Percentiles rank a stretch among this genome's conserved stretches.
phyloP scores from a whole-genome alignment of 75 land plant species.

The Selaginella tamariscina region DNA sequence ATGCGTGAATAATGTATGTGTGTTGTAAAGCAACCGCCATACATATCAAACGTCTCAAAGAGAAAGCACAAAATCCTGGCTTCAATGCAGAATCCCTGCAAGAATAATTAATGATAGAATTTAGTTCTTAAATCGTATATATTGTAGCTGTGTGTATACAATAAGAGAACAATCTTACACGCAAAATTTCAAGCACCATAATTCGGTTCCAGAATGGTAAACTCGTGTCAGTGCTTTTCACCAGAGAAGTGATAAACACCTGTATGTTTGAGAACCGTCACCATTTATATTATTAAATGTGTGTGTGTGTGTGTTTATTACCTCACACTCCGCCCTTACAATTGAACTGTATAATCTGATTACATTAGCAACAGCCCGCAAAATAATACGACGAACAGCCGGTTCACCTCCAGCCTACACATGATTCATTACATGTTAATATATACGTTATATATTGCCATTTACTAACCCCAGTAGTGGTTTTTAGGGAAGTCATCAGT shows the following conservation, averaged over 20 bases:
- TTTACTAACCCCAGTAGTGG: constrained; percentile 72
- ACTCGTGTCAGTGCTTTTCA: constrained; percentile 66
- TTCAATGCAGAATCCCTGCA: constrained; percentile 96
- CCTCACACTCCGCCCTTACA: constrained; percentile 94
- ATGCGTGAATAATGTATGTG: too few species aligned
- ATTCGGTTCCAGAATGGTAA: constrained; percentile 94
- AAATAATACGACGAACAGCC: constrained; percentile 71
- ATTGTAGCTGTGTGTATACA: too few species aligned
- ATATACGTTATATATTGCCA: too few species aligned
- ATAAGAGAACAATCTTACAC: constrained; percentile 36
- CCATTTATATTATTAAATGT: too few species aligned
- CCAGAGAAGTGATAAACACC: constrained; percentile 73
- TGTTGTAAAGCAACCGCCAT: constrained; percentile 14
- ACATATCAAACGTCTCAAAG: constrained; percentile 96
- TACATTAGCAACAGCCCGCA: constrained; percentile 90
- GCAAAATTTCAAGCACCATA: constrained; percentile 88
- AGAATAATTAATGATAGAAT: too few species aligned
- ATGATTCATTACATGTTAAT: not conserved
- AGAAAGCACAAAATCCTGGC: constrained; percentile 78
- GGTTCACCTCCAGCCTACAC: constrained; percentile 56
- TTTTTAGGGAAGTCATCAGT: constrained; percentile 91
- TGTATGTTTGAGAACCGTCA: constrained; percentile 1
- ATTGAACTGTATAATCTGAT: constrained; percentile 80
- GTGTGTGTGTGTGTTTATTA: constrained; percentile 14
- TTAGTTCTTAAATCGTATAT: too few species aligned